phyloP scores from a whole-genome alignment of 331 rosid genomes.

The Pyracantha coccinea region DNA sequence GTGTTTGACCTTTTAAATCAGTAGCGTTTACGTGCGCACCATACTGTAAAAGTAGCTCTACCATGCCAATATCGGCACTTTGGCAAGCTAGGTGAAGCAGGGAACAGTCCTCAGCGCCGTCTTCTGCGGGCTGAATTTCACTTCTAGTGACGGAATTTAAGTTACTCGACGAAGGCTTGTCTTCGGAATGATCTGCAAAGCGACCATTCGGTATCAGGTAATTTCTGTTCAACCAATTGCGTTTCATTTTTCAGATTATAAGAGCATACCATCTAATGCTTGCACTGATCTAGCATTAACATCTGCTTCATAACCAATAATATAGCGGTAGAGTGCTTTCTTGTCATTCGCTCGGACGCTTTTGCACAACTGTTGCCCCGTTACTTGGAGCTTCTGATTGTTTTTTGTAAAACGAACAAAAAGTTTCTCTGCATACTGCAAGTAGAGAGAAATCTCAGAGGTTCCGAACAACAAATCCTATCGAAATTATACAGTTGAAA shows the following conservation, averaged over 20 bases:
- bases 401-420: conserved; percentile 34
- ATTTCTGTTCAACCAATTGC: conserved; percentile 5
- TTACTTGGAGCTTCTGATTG: conserved; percentile 22
- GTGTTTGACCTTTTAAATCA: conserved; percentile 48
- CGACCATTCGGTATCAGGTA: neutral
- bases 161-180: conserved; percentile 31
- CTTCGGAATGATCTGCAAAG: conserved; percentile 28
- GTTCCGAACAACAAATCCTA: conserved; percentile 11
- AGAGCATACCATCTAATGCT: conserved; percentile 34
- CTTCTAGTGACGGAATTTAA: conserved; percentile 14
- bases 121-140: conserved; percentile 22
- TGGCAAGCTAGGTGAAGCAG: conserved; percentile 65
- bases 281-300: conserved; percentile 27
- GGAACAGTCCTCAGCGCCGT: conserved; percentile 26
- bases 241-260: conserved; percentile 7
- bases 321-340: conserved; percentile 48
- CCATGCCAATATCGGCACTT: conserved; percentile 50
- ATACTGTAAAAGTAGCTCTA: conserved; percentile 61
- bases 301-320: conserved; percentile 40
- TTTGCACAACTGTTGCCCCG: conserved; percentile 38
- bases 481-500: neutral
- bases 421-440: conserved; percentile 58
- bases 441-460: conserved; percentile 19
- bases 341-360: conserved; percentile 52
- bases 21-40: conserved; percentile 53